Percentiles rank a stretch among this genome's conserved stretches.
These are phyloP conservation scores for Nemania abortiva DNA, from an alignment of 2,329 filamentous ascomycete species.

Conservation along the genomic window DNA sequence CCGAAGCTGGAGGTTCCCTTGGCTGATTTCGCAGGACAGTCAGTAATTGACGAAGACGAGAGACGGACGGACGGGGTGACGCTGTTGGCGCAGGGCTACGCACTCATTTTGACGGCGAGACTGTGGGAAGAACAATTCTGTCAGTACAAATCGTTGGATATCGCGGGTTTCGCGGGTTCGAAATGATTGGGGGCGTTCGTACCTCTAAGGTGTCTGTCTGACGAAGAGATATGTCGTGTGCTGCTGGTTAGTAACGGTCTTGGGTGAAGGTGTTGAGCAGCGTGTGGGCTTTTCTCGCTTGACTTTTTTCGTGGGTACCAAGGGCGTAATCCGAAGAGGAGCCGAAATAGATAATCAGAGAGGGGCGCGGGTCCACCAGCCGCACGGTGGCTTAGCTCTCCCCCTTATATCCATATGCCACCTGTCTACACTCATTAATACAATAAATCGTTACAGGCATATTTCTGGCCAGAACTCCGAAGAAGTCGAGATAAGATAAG, in stretches of 20 bases:
- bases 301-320: conserved; percentile 47
- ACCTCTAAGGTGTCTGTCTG: conserved; percentile 48
- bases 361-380: conserved; percentile 4
- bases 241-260: conserved; percentile 43
- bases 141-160: conserved; percentile 34
- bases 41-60: conserved; percentile 32
- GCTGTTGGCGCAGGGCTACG: conserved; percentile 40
- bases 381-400: conserved; percentile 28
- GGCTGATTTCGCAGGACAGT: conserved; percentile 50
- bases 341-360: conserved; percentile 43
- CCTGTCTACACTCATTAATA: neutral
- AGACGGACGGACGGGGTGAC: neutral
- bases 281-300: conserved; percentile 48
- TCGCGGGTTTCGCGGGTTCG: neutral
- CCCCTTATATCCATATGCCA: neutral
- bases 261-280: conserved; percentile 39
- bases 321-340: conserved; percentile 47
- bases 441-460: neutral
- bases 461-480: too few species aligned
- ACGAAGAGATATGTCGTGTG: conserved; percentile 42
- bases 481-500: conserved; percentile 5
- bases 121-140: conserved; percentile 35
- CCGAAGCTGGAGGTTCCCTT: conserved; percentile 56
- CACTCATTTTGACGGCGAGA: conserved; percentile 53
- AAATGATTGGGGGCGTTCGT: conserved; percentile 28